Percentiles rank a stretch among this genome's conserved stretches.
phyloP scores from a whole-genome alignment of 495 filamentous ascomycete genomes.

The Penicillium atrosanguineum region DNA sequence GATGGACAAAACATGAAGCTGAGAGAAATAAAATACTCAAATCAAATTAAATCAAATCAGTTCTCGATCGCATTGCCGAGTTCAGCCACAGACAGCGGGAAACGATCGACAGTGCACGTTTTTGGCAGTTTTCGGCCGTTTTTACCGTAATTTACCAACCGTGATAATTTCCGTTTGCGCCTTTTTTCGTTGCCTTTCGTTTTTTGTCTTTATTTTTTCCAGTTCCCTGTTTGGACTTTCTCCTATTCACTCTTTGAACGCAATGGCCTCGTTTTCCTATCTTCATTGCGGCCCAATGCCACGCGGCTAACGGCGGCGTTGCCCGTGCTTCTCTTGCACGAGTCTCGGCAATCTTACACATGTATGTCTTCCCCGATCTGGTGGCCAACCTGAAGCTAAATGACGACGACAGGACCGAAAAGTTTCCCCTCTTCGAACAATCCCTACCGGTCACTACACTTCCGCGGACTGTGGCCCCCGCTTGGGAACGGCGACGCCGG shows the following conservation, averaged over 20 bases:
- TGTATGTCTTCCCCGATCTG: conserved; percentile 8
- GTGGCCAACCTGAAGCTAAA: not conserved
- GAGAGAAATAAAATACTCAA: too few relatives aligned
- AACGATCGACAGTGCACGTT: conserved; percentile 12
- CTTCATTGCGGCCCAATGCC: conserved; percentile 18
- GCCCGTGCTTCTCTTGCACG: conserved; percentile 17
- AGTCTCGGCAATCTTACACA: conserved; percentile 21
- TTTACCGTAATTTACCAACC: not conserved
- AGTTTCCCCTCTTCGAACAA: conserved; percentile 15
- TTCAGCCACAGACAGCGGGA: not conserved
- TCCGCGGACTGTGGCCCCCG: conserved; percentile 8
- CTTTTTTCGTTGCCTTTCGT: conserved; percentile 5
- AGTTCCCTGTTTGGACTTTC: not conserved
- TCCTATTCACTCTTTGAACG: not conserved
- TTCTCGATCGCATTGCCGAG: not conserved
- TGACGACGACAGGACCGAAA: conserved; percentile 11
- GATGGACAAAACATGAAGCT: too few relatives aligned
- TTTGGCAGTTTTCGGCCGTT: conserved; percentile 4
- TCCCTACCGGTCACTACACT: conserved; percentile 4
- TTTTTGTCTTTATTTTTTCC: not conserved
- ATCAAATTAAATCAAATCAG: too few relatives aligned
- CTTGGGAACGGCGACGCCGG: conserved; percentile 15
- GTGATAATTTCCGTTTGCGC: conserved; percentile 12
- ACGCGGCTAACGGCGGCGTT: conserved; percentile 22
- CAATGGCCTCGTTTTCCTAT: not conserved